These are phyloP conservation scores for Russula foetens DNA, from an alignment of 768 basidiomycete genomes.

Conservation along the genomic window DNA sequence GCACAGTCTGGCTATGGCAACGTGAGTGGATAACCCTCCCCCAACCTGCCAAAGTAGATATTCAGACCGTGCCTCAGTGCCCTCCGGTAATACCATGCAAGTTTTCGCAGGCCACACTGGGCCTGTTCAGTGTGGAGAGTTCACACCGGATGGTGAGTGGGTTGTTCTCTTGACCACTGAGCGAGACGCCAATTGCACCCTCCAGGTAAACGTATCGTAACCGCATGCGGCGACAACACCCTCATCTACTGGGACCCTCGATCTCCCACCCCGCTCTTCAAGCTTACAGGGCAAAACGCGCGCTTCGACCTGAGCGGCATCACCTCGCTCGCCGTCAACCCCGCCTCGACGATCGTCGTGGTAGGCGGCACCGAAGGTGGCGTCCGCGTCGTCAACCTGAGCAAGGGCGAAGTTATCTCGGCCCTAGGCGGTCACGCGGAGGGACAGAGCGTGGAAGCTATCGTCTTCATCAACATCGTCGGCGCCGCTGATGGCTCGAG, in stretches of 20 bases:
- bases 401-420: conserved; percentile 74
- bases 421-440: conserved; percentile 78
- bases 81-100: conserved; percentile 91
- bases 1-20: conserved; percentile 96
- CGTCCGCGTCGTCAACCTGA: conserved; percentile 81
- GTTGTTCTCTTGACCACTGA: not conserved
- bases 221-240: conserved; percentile 73
- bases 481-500: conserved; percentile 45
- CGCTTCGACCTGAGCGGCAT: conserved; percentile 80
- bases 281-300: conserved; percentile 59
- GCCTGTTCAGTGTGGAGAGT: conserved; percentile 78
- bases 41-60: not conserved
- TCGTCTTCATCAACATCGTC: conserved; percentile 74
- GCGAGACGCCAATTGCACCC: not conserved
- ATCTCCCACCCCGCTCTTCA: conserved; percentile 68
- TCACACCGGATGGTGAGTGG: conserved; percentile 76
- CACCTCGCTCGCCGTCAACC: conserved; percentile 79
- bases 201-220: conserved; percentile 79
- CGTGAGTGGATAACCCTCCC: conserved; percentile 41
- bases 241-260: conserved; percentile 92
- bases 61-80: conserved; percentile 47
- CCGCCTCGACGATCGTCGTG: conserved; percentile 82
- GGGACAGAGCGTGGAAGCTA: conserved; percentile 82
- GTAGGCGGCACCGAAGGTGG: conserved; percentile 82
- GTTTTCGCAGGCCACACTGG: conserved; percentile 89